phyloP scores from a whole-genome alignment of 345 rosid species.

The Rhizophora apiculata region DNA sequence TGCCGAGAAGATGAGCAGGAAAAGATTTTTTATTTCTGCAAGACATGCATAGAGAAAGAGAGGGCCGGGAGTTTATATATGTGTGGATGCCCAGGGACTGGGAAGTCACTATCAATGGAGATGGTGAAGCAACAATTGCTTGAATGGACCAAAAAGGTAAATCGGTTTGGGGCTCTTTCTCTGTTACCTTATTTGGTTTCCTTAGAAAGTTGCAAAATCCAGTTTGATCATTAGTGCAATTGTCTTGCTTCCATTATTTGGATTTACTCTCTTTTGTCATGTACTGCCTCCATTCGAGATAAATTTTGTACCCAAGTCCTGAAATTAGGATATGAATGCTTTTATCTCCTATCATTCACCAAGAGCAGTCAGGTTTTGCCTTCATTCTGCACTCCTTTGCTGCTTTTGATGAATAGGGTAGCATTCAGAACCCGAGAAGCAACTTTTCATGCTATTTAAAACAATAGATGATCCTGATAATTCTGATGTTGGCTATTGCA shows the following conservation, averaged over 20 bases:
- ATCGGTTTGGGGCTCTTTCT: not conserved
- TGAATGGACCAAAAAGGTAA: constrained; percentile 69
- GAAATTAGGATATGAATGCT: not conserved
- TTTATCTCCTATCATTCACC: not conserved
- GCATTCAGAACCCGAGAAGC: not conserved
- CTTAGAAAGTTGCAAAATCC: not conserved
- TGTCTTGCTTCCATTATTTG: not conserved
- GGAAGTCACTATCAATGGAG: constrained; percentile 78
- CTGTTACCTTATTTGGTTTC: not conserved
- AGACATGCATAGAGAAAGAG: constrained; percentile 47
- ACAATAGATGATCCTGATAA: not conserved
- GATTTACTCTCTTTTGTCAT: not conserved
- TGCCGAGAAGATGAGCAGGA: constrained; percentile 81
- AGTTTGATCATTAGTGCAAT: not conserved
- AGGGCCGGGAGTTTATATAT: constrained; percentile 76
- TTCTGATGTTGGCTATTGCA: not conserved
- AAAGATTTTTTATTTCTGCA: constrained; percentile 64
- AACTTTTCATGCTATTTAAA: not conserved
- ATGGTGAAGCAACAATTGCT: constrained; percentile 49
- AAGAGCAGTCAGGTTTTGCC: not conserved
- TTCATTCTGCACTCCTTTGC: not conserved
- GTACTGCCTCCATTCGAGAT: not conserved
- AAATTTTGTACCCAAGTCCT: not conserved
- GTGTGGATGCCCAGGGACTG: constrained; percentile 89
- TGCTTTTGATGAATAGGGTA: not conserved